phyloP scores from a whole-genome alignment of 306 rosid genomes.

The Luffa acutangula region DNA sequence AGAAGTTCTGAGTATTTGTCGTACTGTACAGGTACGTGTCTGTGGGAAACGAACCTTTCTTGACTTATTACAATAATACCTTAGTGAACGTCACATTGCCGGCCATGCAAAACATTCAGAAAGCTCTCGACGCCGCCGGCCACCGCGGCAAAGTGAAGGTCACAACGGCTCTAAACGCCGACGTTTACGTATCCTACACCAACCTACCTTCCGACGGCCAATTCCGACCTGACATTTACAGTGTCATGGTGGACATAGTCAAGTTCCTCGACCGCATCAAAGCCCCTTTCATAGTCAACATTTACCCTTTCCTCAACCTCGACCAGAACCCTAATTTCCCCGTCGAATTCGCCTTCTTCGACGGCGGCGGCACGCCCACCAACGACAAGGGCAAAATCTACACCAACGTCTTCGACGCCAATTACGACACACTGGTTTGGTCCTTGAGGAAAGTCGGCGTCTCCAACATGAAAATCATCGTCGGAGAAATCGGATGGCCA shows the following conservation, averaged over 20 bases:
- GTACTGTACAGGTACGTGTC: conserved; percentile 37
- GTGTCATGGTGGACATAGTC: conserved; percentile 28
- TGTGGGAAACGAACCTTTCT: conserved; percentile 79
- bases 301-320: conserved; percentile 72
- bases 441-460: conserved; percentile 36
- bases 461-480: conserved; percentile 23
- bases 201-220: conserved; percentile 48
- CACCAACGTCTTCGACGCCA: conserved; percentile 62
- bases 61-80: conserved; percentile 43
- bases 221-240: conserved; percentile 33
- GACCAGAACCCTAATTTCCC: conserved; percentile 37
- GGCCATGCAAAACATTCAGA: conserved; percentile 60
- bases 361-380: conserved; percentile 6
- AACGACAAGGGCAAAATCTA: conserved; percentile 29
- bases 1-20: too few relatives aligned
- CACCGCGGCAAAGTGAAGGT: conserved; percentile 40
- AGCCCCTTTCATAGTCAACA: conserved; percentile 59
- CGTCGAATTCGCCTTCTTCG: conserved; percentile 46
- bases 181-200: conserved; percentile 47
- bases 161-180: conserved; percentile 58
- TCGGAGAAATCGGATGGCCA: conserved; percentile 95
- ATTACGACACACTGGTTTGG: conserved; percentile 48
- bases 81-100: conserved; percentile 29
- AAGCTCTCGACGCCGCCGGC: conserved; percentile 48
- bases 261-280: conserved; percentile 29